phyloP scores from a whole-genome alignment of 139 green algal genomes.

The Coccomyxa sp. region DNA sequence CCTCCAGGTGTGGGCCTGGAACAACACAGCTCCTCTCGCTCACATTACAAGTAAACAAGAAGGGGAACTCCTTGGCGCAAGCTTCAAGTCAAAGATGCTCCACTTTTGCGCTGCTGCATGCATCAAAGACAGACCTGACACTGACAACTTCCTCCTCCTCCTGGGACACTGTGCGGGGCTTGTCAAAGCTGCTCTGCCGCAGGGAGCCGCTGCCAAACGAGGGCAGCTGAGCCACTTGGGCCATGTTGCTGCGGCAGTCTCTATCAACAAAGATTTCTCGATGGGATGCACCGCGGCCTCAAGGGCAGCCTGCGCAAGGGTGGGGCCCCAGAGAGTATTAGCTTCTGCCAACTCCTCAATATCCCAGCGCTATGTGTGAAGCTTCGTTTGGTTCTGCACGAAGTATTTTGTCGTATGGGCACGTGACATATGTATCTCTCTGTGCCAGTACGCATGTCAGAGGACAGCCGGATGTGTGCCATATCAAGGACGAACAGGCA shows the following conservation, averaged over 20 bases:
- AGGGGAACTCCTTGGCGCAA: not conserved
- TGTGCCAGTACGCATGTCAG: too few relatives aligned
- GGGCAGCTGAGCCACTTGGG: not conserved
- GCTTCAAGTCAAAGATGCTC: not conserved
- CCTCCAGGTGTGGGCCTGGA: slow-evolving; percentile 3
- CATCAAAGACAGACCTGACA: not conserved
- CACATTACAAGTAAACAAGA: not conserved
- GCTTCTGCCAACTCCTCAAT: too few relatives aligned
- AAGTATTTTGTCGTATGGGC: too few relatives aligned
- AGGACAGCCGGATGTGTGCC: too few relatives aligned
- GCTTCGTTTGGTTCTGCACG: too few relatives aligned
- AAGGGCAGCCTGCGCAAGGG: too few relatives aligned
- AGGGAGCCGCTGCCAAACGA: not conserved
- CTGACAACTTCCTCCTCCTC: slow-evolving; percentile 1
- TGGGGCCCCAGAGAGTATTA: too few relatives aligned
- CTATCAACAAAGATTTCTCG: too few relatives aligned
- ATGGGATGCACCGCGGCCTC: too few relatives aligned
- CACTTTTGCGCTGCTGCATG: not conserved
- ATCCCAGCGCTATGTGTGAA: too few relatives aligned
- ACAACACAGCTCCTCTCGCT: not conserved
- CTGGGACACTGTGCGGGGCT: not conserved
- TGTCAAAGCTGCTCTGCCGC: slow-evolving; percentile 7
- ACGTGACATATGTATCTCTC: too few relatives aligned
- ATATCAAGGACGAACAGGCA: too few relatives aligned
- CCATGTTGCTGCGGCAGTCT: not conserved